Evolutionary conservation across 2,329 filamentous ascomycete genomes (phyloP), one percentile per base, ranked within the genome.

Genomic region (Thelonectria discophora): DNA sequence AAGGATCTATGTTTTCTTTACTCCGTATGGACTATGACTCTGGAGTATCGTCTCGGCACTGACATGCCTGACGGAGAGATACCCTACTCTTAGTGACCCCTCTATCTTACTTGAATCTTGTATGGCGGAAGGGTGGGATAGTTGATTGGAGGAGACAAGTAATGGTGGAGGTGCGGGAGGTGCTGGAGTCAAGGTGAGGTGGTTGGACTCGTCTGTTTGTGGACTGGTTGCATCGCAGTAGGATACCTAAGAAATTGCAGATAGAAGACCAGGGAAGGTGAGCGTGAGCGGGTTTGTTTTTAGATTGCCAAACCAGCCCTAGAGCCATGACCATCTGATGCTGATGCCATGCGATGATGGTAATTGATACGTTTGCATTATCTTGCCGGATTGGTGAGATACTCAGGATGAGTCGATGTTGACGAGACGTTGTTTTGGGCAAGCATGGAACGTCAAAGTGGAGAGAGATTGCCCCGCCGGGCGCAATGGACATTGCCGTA

Each of bases 361-460:
- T 37, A 15, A 37, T 37, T 6, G 34, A 37, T 37, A 4, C 8
- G 34, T 37, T 37, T 13, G 34, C 18, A 21, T 30, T 30, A 8
- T 8, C 18, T 55, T 69, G 43, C 67, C 64, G 48, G 45, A 62
- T 68, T 63, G 56, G 67, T 60, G 52, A 47, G 55, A 39, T 55
- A 67, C 46, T 55, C 57, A 53, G 47, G 42, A 69, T 69, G 68
- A 69, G 68, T 69, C 67, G 65, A 69, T 68, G 30, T 50, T 12
- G 49, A 27, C 32, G 49, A 55, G 45, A 52, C 55, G 53, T 63
- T 55, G 42, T 52, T 42, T 46, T 45, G 52, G 48, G 17, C 18
- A 52, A 32, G 40, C 27, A 30, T 37, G 43, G 48, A 37, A 37
- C 12, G 3, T 15, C 20, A 40, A 30, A 18, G 24, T 32, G 27